Evolutionary conservation across 176 grass and related monocot species (phyloP).

Genomic region (Aechmea fasciata): DNA sequence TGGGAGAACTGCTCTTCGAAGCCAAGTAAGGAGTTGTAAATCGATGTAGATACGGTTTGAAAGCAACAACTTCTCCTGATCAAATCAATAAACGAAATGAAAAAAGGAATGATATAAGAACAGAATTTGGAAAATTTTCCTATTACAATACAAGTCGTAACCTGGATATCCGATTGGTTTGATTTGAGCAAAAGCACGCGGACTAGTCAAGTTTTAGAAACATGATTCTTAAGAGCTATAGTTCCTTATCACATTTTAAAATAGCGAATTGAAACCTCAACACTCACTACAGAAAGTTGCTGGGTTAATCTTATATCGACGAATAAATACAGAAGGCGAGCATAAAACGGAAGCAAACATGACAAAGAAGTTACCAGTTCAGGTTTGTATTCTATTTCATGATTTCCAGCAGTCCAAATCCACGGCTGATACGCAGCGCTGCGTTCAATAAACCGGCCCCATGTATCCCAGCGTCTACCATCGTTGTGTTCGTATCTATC

Average conservation of each 20-base stretch:
- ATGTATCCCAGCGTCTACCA: slow-evolving; percentile 85
- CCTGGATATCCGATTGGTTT: too few relatives aligned
- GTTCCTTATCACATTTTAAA: neutral
- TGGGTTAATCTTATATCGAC: neutral
- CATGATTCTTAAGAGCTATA: too few relatives aligned
- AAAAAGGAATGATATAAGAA: slow-evolving; percentile 1
- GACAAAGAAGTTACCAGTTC: slow-evolving; percentile 58
- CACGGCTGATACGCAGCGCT: slow-evolving; percentile 86
- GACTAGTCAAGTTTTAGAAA: too few relatives aligned
- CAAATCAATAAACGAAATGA: slow-evolving; percentile 14
- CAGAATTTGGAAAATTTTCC: neutral
- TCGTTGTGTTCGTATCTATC: slow-evolving; percentile 83
- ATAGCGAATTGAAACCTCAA: neutral
- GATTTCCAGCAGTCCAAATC: slow-evolving; percentile 86
- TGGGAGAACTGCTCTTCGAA: slow-evolving; percentile 86
- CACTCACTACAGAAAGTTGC: neutral
- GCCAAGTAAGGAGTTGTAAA: slow-evolving; percentile 56
- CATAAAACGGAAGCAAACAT: neutral
- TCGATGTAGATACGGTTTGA: slow-evolving; percentile 81
- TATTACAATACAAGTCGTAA: neutral
- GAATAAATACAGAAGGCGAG: neutral
- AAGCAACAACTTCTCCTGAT: slow-evolving; percentile 59
- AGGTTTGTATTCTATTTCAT: slow-evolving; percentile 94
- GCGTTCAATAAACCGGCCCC: slow-evolving; percentile 67
- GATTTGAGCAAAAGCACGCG: too few relatives aligned